Percentiles rank a stretch among this genome's conserved stretches.
Evolutionary conservation across 140 eudicot genomes (phyloP).

Genomic region (Bidens hawaiensis): DNA sequence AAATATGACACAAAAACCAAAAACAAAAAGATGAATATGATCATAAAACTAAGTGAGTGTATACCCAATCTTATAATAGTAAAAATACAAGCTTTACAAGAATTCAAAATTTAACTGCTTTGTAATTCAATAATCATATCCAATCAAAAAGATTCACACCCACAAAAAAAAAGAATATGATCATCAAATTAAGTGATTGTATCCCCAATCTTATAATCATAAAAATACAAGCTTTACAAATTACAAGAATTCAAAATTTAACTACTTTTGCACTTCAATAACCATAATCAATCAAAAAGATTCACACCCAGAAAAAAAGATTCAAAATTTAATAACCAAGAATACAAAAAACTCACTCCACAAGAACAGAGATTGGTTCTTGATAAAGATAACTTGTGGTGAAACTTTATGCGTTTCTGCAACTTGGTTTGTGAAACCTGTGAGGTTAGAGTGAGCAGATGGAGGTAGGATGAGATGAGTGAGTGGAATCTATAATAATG

Average conservation of each 20-base stretch:
- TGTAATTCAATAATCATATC: too few species aligned
- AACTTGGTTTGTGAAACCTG: neutral
- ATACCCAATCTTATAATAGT: neutral
- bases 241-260: too few species aligned
- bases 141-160: too few species aligned
- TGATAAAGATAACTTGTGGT: neutral
- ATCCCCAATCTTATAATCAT: too few species aligned
- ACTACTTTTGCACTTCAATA: too few species aligned
- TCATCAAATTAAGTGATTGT: too few species aligned
- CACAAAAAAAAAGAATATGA: too few species aligned
- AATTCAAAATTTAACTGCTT: too few species aligned
- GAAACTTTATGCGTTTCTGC: neutral
- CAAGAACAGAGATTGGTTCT: slow-evolving; percentile 17
- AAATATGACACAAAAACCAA: neutral
- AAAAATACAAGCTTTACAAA: too few species aligned
- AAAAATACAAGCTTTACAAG: neutral
- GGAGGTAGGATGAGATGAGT: too few species aligned
- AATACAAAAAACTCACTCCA: neutral
- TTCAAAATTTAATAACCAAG: neutral
- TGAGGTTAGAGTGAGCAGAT: neutral
- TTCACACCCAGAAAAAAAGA: too few species aligned
- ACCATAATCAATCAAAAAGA: too few species aligned
- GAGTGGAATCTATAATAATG: slow-evolving; percentile 9
- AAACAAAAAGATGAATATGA: neutral
- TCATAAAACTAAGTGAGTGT: neutral